Conservation (phyloP, 2,329 filamentous ascomycete genomes). For the Verticillium dahliae region DNA sequence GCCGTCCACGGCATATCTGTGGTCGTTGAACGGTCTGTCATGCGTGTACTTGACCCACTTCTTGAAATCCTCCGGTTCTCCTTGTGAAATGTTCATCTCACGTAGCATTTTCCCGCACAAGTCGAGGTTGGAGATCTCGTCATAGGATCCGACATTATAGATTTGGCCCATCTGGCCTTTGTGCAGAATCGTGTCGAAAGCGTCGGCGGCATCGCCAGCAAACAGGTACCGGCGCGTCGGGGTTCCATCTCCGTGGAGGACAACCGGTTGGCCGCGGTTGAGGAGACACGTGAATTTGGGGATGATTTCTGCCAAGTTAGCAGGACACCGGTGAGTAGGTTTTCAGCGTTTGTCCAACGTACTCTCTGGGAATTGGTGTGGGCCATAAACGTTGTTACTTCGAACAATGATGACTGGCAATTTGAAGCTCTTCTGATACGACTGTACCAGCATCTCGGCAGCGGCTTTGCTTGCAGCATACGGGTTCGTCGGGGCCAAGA, state of each 20-base stretch:
- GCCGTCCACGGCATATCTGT: conserved; percentile 65
- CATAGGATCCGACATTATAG: conserved; percentile 75
- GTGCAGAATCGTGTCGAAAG: conserved; percentile 79
- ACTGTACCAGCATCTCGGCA: conserved; percentile 79
- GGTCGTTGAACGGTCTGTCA: conserved; percentile 74
- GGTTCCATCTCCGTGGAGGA: conserved; percentile 70
- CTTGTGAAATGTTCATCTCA: conserved; percentile 50
- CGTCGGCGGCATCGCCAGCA: conserved; percentile 72
- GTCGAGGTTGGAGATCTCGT: conserved; percentile 69
- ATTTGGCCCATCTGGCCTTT: conserved; percentile 66
- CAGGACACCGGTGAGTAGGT: conserved; percentile 4
- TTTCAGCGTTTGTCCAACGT: conserved; percentile 21
- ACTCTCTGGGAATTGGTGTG: conserved; percentile 81
- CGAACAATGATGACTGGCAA: conserved; percentile 73
- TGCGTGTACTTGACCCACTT: conserved; percentile 68
- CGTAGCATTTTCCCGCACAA: conserved; percentile 60
- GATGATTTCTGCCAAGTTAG: conserved; percentile 60
- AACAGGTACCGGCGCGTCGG: conserved; percentile 72
- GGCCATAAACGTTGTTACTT: conserved; percentile 81
- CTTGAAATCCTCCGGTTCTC: conserved; percentile 44
- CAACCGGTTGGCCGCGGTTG: conserved; percentile 57
- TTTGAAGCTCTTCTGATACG: conserved; percentile 79
- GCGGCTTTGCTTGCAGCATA: conserved; percentile 77
- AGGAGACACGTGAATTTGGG: conserved; percentile 74
- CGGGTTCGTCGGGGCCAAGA: conserved; percentile 73